Evolutionary conservation across 345 rosid genomes (phyloP).

Genomic region (Eucalyptus tenuipes): DNA sequence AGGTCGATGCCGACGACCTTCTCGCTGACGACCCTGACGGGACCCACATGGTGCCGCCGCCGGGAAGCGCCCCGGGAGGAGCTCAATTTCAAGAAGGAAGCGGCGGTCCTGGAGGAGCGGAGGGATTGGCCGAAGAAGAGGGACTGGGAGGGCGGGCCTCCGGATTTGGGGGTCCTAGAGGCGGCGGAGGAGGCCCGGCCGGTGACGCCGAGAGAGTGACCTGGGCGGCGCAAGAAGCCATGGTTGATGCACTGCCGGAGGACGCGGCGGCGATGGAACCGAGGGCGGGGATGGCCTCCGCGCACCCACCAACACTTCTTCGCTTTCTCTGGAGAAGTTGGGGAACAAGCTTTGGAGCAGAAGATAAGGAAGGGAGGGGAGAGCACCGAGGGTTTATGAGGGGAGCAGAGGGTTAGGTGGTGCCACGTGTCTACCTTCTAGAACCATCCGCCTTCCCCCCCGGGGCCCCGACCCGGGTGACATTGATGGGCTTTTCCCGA

Average conservation of each 20-base stretch:
- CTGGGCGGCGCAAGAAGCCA: slow-evolving; percentile 84
- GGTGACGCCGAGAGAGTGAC: slow-evolving; percentile 40
- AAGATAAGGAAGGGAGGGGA: neutral
- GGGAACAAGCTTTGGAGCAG: neutral
- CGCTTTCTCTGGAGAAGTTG: neutral
- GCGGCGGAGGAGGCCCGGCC: neutral
- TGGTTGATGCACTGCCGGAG: neutral
- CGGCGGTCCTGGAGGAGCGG: slow-evolving; percentile 7
- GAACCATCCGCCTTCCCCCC: slow-evolving; percentile 1
- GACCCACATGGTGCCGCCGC: slow-evolving; percentile 36
- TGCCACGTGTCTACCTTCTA: slow-evolving; percentile 29
- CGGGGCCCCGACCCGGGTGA: neutral
- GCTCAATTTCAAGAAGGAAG: slow-evolving; percentile 32
- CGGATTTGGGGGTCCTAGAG: neutral
- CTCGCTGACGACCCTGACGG: slow-evolving; percentile 63
- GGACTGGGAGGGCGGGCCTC: slow-evolving; percentile 1
- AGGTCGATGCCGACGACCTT: slow-evolving; percentile 93
- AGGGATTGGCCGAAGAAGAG: slow-evolving; percentile 52
- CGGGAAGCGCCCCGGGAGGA: neutral
- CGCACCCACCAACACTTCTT: neutral
- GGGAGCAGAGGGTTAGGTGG: slow-evolving; percentile 15
- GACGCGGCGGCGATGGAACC: neutral
- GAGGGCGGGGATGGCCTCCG: neutral
- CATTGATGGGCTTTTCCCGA: neutral
- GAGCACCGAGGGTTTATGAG: neutral